Base-by-base conservation (phyloP, 768 basidiomycete species). In the Botryobasidium botryosum region DNA sequence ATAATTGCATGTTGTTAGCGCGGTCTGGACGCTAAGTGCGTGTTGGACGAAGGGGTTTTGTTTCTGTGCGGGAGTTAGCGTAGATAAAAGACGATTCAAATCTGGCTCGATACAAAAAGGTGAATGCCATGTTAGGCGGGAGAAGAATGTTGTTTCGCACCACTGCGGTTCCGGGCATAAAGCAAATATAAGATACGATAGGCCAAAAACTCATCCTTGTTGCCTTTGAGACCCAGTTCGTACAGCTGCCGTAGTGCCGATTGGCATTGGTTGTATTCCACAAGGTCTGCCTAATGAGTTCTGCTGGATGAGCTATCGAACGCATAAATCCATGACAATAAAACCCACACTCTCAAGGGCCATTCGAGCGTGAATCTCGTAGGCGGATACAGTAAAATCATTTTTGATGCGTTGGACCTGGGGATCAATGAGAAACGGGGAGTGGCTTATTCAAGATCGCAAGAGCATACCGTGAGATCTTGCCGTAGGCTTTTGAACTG, bases 361-460 rank as follows among this genome's bases (percentile, higher is more conserved):
- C 68, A 97, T 92, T 27, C 94, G 77, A 21, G 87, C 94, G 63
- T 99, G 94, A 31, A 92, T 94, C 59, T 99, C 94, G 57, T 99
- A 99, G 8, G 94, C 94, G 60, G 80, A 72, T 23, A 92, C 88
- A 5, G 94, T 96, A 56, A 99, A 94, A 45, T 92, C 86, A 53
- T 94, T 97, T 66, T 94, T 96, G 53, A 99, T 94, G 26, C 94
- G 79, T 65, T 99, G 94, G 20, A 99, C 92, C 92, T 97, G 52
- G 5, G 35, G 28, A 44, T 17, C 26, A 51, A 3, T 18, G n/a
- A 5, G 13, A 42, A 15, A 52, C 5, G 18, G 5, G 35, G 23
- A 8, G 29, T 35, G n/a, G 5, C 12, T n/a, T 6, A 29, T 26
- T 39, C 20, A 21, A 39, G 37, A n/a, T n/a, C n/a, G 10, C 12